phyloP scores from a whole-genome alignment of 805 yeast species.

The Yarrowia divulgata region DNA sequence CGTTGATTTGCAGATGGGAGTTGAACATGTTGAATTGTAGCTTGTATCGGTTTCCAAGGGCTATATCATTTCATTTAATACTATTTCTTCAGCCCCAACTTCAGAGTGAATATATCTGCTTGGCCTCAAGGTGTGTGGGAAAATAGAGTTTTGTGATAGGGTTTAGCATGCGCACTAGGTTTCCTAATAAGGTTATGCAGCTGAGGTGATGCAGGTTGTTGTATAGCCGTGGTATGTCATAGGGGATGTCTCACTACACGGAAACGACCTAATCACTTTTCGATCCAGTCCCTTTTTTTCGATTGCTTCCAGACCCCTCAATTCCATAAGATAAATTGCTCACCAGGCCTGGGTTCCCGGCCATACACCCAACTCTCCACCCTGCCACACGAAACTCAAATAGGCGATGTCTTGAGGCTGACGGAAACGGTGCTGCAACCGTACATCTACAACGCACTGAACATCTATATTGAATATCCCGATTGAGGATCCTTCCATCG shows the following conservation, averaged over 20 bases:
- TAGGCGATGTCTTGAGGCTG: neutral
- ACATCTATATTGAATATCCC: neutral
- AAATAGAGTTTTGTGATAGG: neutral
- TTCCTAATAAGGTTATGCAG: neutral
- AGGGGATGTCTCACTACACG: too few relatives aligned
- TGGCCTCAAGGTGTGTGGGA: neutral
- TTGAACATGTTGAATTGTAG: conserved; percentile 5
- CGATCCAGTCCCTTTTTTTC: too few relatives aligned
- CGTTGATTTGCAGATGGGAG: conserved; percentile 27
- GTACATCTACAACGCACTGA: neutral
- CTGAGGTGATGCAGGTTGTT: neutral
- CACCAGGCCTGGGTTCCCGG: too few relatives aligned
- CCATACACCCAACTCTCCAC: too few relatives aligned
- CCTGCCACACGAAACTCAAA: conserved; percentile 12
- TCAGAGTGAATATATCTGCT: neutral
- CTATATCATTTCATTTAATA: neutral
- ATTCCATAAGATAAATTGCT: too few relatives aligned
- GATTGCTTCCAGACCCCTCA: too few relatives aligned
- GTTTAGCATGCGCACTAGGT: neutral
- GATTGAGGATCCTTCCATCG: neutral
- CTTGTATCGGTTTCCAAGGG: too few relatives aligned
- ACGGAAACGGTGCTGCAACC: neutral
- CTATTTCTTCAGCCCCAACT: conserved; percentile 17
- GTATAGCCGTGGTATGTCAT: too few relatives aligned
- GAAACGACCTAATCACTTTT: too few relatives aligned